Evolutionary conservation across 202 grass and related monocot genomes (phyloP), one percentile per base, ranked within the genome.

Genomic region (Eragrostis tef): DNA sequence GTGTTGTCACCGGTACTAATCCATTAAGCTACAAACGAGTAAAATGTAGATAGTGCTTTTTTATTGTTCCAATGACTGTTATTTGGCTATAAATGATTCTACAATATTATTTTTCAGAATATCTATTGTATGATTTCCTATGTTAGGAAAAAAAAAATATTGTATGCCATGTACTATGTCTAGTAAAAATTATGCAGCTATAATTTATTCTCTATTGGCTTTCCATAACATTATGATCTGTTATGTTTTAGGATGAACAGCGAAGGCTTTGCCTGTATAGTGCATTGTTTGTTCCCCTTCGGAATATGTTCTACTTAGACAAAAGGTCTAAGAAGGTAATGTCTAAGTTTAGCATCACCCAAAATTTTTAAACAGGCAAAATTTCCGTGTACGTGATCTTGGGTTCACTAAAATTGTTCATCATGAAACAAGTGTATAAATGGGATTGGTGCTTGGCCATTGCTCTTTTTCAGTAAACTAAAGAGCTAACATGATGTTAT

Each of bases 251-350:
- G 95, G 95, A 88, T 83, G 92, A 98, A 22, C 88, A 91, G 21
- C 67, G 81, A 78, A 89, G 95, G 80, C 95, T 93, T 79, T 98
- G 79, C 77, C 72, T 93, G 47, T 98, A 98, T 77, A 88, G 84
- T 57, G 81, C 88, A 65, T 75, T 98, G 51, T 91, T 98, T 71
- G 64, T 80, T 79, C 90, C 95, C 51, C 29, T 94, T 34, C 86
- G 88, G 85, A 88, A 62, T 84, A 90, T 65, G 48, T 67, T 83
- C 66, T 90, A 98, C 85, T 27, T 90, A 76, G 95, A 94, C 85
- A 98, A 88, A 86, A 98, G 75, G 81, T 91, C 70, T 13, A 98
- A 95, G 83, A 83, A 85, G 92, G 95, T 98, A 88, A 86, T 7
- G 43, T 67, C 44, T 36, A 39, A 70, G 31, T 53, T 26, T 1